Base-by-base conservation (phyloP, 495 filamentous ascomycete species). In the Penicillium parvum region DNA sequence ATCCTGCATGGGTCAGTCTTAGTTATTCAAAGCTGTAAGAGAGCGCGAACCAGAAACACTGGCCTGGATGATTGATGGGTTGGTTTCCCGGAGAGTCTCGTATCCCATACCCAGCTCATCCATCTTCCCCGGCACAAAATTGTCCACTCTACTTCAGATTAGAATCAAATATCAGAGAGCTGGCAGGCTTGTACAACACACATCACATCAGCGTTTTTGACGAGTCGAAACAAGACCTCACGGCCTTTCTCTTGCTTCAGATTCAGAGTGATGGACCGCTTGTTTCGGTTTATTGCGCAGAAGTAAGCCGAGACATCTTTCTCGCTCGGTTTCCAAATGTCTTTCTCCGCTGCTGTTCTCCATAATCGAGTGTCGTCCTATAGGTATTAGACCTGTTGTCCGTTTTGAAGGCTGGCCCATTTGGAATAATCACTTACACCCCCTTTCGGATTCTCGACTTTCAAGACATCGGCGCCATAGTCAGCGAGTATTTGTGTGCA, bases 401-500 rank as follows among this genome's bases (percentile, higher is more conserved):
- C 14, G 5, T 23, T 15, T 25, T 29, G 14, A 59, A 91, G 8
- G n/a, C 7, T 20, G 17, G 1, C 16, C 26, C 3, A 3, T 14
- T 10, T n/a, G n/a, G n/a, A n/a, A n/a, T n/a, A n/a, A n/a, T n/a
- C n/a, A 43, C 52, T 25, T 26, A 55, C 90, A 14, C 90, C 90
- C 19, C 84, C 71, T 0, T 71, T 78, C 0, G 90, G 90, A 66
- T 96, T 87, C 52, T 96, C 90, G 32, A 95, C 74, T 60, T 96
- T 96, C 66, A 96, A 88, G 4, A 96, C 79, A 52, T 94, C 87
- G 30, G 90, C 90, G 10, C 89, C 90, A 56, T 95, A 76, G 58
- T 95, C 90, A 40, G 89, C 90, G 3, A 96, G 76, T 19, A 96
- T 95, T 60, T 96, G 90, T 21, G 90, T 95, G 49, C 87, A 90